Evolutionary conservation across 2,329 filamentous ascomycete species (phyloP).

Genomic region (Gaeumannomyces tritici): DNA sequence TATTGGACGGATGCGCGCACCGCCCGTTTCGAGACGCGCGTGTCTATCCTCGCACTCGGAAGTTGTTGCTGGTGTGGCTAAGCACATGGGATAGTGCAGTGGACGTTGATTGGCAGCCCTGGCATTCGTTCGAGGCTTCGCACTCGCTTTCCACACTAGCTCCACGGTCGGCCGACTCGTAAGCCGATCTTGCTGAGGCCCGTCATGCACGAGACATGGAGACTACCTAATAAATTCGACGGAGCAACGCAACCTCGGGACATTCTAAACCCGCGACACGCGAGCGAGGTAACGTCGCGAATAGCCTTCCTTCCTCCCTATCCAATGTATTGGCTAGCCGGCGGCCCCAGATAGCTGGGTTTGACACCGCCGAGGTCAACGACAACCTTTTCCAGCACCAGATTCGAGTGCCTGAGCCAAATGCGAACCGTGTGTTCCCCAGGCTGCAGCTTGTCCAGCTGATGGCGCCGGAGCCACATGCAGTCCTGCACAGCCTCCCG

Average conservation of each 20-base stretch:
- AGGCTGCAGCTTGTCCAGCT: constrained; percentile 1
- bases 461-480: constrained; percentile 7
- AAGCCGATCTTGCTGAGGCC: not conserved
- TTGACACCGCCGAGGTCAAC: constrained; percentile 24
- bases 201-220: not conserved
- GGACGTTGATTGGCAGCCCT: not conserved
- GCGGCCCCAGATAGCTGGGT: constrained; percentile 24
- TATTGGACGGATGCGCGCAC: not conserved
- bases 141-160: not conserved
- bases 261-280: no score
- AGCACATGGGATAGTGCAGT: no score
- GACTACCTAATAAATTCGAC: no score
- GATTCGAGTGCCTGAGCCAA: constrained; percentile 16
- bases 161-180: no score
- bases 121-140: not conserved
- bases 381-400: constrained; percentile 23
- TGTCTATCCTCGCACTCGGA: not conserved
- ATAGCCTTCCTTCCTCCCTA: not conserved
- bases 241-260: not conserved
- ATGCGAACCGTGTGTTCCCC: constrained; percentile 15
- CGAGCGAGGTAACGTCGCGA: not conserved
- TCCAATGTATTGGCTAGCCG: constrained; percentile 6
- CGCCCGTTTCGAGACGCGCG: not conserved
- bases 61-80: not conserved
- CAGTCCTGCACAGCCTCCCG: constrained; percentile 9